Percentiles rank a stretch among this genome's conserved stretches.
phyloP scores from a whole-genome alignment of 768 basidiomycete species.

The Auricularia cornea region DNA sequence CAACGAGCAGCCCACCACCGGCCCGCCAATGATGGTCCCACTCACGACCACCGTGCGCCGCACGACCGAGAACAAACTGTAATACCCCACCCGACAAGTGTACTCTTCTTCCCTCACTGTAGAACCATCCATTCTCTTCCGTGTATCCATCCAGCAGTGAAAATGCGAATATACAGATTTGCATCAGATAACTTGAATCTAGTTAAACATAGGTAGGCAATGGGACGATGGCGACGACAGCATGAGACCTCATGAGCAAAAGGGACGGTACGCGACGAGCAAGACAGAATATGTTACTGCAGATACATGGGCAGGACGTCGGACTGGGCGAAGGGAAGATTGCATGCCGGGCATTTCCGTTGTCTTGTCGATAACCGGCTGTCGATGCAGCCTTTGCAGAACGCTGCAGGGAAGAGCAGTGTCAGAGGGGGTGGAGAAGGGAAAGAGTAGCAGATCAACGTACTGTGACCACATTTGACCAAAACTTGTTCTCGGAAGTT shows the following conservation, averaged over 20 bases:
- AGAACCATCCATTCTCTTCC: too few species aligned
- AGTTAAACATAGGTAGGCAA: too few species aligned
- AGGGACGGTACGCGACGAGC: neutral
- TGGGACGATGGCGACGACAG: too few species aligned
- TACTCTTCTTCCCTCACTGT: too few species aligned
- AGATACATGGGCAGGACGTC: constrained; percentile 69
- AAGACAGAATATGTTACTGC: constrained; percentile 24
- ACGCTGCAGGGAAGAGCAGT: constrained; percentile 46
- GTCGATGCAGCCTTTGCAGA: constrained; percentile 74
- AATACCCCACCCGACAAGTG: too few species aligned
- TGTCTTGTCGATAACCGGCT: constrained; percentile 82
- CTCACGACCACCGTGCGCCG: neutral
- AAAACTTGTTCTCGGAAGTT: constrained; percentile 73
- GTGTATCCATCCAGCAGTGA: too few species aligned
- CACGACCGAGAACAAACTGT: constrained; percentile 7
- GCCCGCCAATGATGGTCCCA: constrained; percentile 2
- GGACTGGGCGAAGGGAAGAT: constrained; percentile 67
- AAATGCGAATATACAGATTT: too few species aligned
- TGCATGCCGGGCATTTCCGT: constrained; percentile 90
- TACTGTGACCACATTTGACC: constrained; percentile 89
- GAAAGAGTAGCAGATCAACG: constrained; percentile 23
- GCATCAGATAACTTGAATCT: too few species aligned
- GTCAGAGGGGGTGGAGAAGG: constrained; percentile 4
- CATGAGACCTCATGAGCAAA: neutral
- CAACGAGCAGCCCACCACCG: constrained; percentile 3